Base-by-base conservation (phyloP, 108 stramenopile species). In the Pseudonitzschia pungens region DNA sequence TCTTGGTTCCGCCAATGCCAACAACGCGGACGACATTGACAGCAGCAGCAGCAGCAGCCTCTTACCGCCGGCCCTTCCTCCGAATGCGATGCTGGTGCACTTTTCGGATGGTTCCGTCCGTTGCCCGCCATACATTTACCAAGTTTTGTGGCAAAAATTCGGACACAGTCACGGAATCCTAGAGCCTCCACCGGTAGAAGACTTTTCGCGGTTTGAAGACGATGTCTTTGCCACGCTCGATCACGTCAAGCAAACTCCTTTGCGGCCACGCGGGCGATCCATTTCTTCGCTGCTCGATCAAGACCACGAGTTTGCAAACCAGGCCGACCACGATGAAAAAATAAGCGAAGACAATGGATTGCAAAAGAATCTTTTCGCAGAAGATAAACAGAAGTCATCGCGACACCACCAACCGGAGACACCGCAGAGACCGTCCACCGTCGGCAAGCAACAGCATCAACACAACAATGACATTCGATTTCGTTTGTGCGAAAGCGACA, bases 61-160 rank as follows among this genome's bases (percentile, higher is more conserved):
- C 4, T 32, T 67, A 22, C 66, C 66, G 43, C 58, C 82, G n/a
- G 32, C 32, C 36, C 68, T 93, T 0, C 89, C 92, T 6, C 86
- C 87, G 54, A 93, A 93, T 73, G 74, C 92, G 5, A 69, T 87
- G 43, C 66, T 93, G 18, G 73, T 93, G 0, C 77, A 84, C 44
- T 93, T 86, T 77, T 82, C 85, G 42, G 92, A 93, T 77, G 87
- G 88, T 58, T 72, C 76, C 16, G 84, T 81, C 12, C 76, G 92
- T 26, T 74, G 85, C 6, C 12, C 74, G n/a, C 78, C 86, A 1
- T 42, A 24, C 43, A 69, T 86, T 18, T 87, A 85, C 77, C 22
- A 70, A 1, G 31, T 82, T 3, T 60, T 92, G 29, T 51, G 84
- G 24, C 64, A 81, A 18, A n/a, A 73, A 40, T 42, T 72, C 10